phyloP scores from a whole-genome alignment of 2,329 filamentous ascomycete genomes.

The Blumeriella jaapii region DNA sequence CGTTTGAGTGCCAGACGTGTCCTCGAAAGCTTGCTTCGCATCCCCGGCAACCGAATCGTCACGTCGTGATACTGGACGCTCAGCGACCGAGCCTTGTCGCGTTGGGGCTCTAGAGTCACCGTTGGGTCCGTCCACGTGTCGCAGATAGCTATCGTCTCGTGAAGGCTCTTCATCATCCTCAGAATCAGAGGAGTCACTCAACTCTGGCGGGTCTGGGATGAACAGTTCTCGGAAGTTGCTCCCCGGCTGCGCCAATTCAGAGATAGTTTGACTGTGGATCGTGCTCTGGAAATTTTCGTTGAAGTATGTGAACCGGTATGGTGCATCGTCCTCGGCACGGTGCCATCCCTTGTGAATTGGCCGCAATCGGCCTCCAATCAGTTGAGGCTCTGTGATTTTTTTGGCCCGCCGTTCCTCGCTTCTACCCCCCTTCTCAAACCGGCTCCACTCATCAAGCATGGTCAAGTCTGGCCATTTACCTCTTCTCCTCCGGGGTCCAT shows the following conservation, averaged over 20 bases:
- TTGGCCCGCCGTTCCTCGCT: conserved; percentile 76
- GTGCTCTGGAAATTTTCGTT: conserved; percentile 95
- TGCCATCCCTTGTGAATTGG: conserved; percentile 76
- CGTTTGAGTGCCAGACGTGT: conserved; percentile 17
- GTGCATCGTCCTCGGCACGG: conserved; percentile 75
- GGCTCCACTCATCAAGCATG: conserved; percentile 79
- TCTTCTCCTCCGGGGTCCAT: conserved; percentile 39
- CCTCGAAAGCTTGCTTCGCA: conserved; percentile 3
- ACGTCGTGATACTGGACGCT: conserved; percentile 15
- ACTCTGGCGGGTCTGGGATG: conserved; percentile 67
- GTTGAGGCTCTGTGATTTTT: conserved; percentile 85
- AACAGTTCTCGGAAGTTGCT: conserved; percentile 80
- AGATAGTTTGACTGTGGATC: conserved; percentile 91
- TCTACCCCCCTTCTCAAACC: conserved; percentile 77
- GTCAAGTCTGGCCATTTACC: conserved; percentile 78
- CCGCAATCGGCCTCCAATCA: conserved; percentile 79
- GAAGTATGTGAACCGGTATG: conserved; percentile 96
- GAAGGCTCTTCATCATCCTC: conserved; percentile 37
- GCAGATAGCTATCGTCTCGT: conserved; percentile 24
- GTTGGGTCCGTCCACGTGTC: conserved; percentile 26
- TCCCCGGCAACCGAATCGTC: conserved; percentile 10
- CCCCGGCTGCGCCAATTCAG: conserved; percentile 78
- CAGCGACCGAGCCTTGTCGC: conserved; percentile 28
- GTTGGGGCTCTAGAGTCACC: conserved; percentile 35
- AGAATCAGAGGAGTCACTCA: conserved; percentile 58